A percentile compares a stretch with the other conserved stretches of the same genome.
phyloP scores from a whole-genome alignment of 495 filamentous ascomycete genomes.

The Aspergillus sclerotioniger region DNA sequence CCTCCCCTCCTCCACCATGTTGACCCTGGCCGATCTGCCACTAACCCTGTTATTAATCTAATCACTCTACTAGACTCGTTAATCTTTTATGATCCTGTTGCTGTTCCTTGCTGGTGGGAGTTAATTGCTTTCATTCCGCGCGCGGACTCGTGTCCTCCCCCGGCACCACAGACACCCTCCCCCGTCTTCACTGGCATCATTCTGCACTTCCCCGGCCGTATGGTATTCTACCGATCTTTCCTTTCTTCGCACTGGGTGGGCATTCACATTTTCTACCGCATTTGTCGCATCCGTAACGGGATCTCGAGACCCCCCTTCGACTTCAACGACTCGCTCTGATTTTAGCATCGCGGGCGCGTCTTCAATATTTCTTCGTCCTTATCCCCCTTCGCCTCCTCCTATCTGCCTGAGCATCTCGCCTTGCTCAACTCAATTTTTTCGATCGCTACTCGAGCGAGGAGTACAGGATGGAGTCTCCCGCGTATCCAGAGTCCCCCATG shows the following conservation, averaged over 20 bases:
- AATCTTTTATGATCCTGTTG: slow-evolving; percentile 2
- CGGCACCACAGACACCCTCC: neutral
- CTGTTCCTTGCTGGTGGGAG: slow-evolving; percentile 7
- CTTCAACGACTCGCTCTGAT: slow-evolving; percentile 15
- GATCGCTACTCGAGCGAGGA: slow-evolving; percentile 7
- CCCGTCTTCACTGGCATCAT: neutral
- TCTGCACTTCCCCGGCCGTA: neutral
- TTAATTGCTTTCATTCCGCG: slow-evolving; percentile 11
- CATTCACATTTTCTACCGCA: slow-evolving; percentile 8
- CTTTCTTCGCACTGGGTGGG: neutral
- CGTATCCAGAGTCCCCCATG: slow-evolving; percentile 75
- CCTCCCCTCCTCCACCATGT: slow-evolving; percentile 3
- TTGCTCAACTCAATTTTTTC: neutral
- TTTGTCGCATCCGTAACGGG: slow-evolving; percentile 20
- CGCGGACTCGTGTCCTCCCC: slow-evolving; percentile 19
- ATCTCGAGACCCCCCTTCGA: slow-evolving; percentile 8
- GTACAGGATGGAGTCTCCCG: slow-evolving; percentile 41
- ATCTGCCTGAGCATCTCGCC: neutral
- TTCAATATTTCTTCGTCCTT: slow-evolving; percentile 2
- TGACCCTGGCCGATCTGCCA: slow-evolving; percentile 13
- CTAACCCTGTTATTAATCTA: slow-evolving; percentile 12
- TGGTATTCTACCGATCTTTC: neutral
- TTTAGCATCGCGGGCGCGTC: slow-evolving; percentile 16
- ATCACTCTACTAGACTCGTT: slow-evolving; percentile 13
- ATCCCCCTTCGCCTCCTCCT: neutral